phyloP scores from a whole-genome alignment of 495 filamentous ascomycete species.

The Halenospora varia region DNA sequence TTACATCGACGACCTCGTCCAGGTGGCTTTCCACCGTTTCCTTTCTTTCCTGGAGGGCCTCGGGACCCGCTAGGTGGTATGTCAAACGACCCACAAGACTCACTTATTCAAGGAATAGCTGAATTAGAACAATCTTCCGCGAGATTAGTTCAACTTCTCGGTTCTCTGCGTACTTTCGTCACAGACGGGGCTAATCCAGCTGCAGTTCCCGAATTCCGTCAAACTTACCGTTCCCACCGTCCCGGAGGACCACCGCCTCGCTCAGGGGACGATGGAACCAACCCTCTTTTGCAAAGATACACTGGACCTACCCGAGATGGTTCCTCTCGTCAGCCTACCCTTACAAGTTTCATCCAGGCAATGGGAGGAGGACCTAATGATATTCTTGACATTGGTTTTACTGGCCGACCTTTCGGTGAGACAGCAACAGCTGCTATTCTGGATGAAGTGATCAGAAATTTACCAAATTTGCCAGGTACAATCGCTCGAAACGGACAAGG shows the following conservation, averaged over 20 bases:
- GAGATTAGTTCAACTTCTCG: background rate
- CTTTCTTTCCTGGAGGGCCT: slow-evolving; percentile 38
- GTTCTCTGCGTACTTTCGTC: slow-evolving; percentile 1
- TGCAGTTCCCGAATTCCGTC: slow-evolving; percentile 24
- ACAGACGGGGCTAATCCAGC: slow-evolving; percentile 25
- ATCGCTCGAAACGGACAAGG: slow-evolving; percentile 53
- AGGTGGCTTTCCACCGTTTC: slow-evolving; percentile 20
- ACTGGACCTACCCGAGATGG: slow-evolving; percentile 32
- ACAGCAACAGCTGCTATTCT: slow-evolving; percentile 11
- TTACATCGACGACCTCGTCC: slow-evolving; percentile 17
- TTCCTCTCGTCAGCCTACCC: slow-evolving; percentile 26
- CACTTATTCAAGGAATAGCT: background rate
- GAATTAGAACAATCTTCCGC: background rate
- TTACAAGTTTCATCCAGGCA: slow-evolving; percentile 17
- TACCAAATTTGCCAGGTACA: slow-evolving; percentile 26
- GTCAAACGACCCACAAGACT: slow-evolving; percentile 16
- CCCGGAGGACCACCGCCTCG: slow-evolving; percentile 32
- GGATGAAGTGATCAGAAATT: slow-evolving; percentile 22
- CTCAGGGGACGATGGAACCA: slow-evolving; percentile 69
- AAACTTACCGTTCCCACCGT: slow-evolving; percentile 19
- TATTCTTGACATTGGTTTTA: slow-evolving; percentile 53
- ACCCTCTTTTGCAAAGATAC: slow-evolving; percentile 62
- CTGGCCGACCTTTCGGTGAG: slow-evolving; percentile 43
- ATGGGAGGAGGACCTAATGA: slow-evolving; percentile 18
- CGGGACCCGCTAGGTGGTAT: slow-evolving; percentile 42